Base-by-base conservation (phyloP, 192 early-diverging fungal species). In the Podila horticola region DNA sequence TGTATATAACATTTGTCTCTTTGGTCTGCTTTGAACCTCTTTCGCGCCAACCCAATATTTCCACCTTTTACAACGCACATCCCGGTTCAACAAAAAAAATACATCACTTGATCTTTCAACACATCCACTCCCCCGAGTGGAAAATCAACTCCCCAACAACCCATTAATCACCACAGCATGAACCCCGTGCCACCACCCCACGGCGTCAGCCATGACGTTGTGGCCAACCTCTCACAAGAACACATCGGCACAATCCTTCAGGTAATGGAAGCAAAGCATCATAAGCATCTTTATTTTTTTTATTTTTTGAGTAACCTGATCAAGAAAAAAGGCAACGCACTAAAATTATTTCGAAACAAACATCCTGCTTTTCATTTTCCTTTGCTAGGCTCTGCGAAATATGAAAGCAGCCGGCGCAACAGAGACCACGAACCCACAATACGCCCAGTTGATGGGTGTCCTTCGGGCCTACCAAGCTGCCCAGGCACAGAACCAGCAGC, bases 391-490 rank as follows among this genome's bases (percentile, higher is more conserved):
- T 38, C 65, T 84, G 22, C 58, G 70, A 49, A 79, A 66, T 38
- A 82, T 93, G 83, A 89, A 93, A 66, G 74, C 84, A 12, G 84
- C 82, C 15, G 94, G 95, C 19, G 90, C 92, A 19, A 96, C 90
- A 12, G 94, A 97, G 86, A 87, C 88, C 50, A 94, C 89, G 72
- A 90, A 91, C 70, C 86, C 86, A 19, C 93, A 95, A 72, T 93
- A 88, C 71, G 94, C 92, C 34, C 86, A 89, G 69, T 83, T 95
- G 34, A 79, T 95, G 82, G 62, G 73, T 2, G 64, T 90, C n/a
- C 70, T 95, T 57, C 83, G 88, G n/a, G 71, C 86, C 13, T 75
- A 85, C 48, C 83, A 83, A 26, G 64, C 79, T 60, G 77, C 77
- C 8, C 66, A 81, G 29, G 52, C 62, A 17, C 70, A 81, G 41